Evolutionary conservation across 2,329 filamentous ascomycete species (phyloP), one percentile per base, ranked within the genome.

Genomic region (Thermothelomyces thermophilus): DNA sequence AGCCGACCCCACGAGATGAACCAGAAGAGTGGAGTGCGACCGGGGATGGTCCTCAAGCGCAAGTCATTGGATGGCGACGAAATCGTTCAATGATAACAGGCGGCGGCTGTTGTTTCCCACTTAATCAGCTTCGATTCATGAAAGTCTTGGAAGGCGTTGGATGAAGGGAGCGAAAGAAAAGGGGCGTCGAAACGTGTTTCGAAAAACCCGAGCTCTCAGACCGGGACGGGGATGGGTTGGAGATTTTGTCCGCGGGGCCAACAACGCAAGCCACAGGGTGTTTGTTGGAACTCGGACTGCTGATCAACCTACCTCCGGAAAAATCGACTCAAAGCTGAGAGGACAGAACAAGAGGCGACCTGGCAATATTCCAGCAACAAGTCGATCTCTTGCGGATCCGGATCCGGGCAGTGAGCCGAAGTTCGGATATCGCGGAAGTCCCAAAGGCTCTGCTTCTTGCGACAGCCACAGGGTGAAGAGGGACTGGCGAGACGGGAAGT

Each of bases 311-410:
- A 43, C 39, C 46, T 50, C 56, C 50, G 54, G 14, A 14, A 31
- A 31, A 31, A 31, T 47, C 45, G 37, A 50, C 33, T 42, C 41
- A 35, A 28, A 20, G 6, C 6, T 11, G 8, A 11, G 39, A 20
- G 41, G 47, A 49, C 31, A 35, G 34, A 44, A 50, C 55, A 57
- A 58, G 58, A 61, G 53, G 51, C 43, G 60, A 63, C 64, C 60
- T 55, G 67, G 67, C 67, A 67, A 66, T 70, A 67, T 70, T 68
- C 60, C 67, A 70, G 67, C 67, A 68, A 63, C 67, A 59, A 58
- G 63, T 64, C 59, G 57, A 60, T 55, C 56, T 56, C 54, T 57
- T 52, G 55, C 36, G 30, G 43, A 17, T 46, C 42, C 36, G 30
- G 43, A 17, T 46, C 42, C 22, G 19, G 41, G 19, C 40, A 39